phyloP scores from a whole-genome alignment of 345 rosid species.

The Murraya koenigii region DNA sequence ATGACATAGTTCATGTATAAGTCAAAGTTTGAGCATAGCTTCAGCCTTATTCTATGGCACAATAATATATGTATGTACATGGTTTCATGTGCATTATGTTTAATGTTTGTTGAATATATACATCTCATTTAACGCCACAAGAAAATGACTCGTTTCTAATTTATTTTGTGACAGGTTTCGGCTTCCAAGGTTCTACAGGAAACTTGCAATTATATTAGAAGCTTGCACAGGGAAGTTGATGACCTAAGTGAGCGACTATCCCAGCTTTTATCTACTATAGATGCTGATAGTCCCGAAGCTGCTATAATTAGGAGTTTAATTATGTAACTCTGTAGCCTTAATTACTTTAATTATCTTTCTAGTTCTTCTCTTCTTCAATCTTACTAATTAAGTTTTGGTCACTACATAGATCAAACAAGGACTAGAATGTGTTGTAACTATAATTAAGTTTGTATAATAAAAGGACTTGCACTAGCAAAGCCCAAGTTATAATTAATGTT shows the following conservation, averaged over 20 bases:
- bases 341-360: not conserved
- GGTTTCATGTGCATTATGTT: not conserved
- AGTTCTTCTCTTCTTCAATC: not conserved
- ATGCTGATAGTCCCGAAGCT: slow-evolving; percentile 87
- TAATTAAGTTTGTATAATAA: slow-evolving; percentile 28
- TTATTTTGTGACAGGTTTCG: slow-evolving; percentile 48
- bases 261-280: slow-evolving; percentile 78
- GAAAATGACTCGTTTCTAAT: slow-evolving; percentile 1
- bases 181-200: slow-evolving; percentile 91
- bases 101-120: not conserved
- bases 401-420: slow-evolving; percentile 25
- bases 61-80: not conserved
- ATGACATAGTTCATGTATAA: not conserved
- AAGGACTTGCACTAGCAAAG: slow-evolving; percentile 44
- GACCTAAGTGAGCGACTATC: slow-evolving; percentile 87
- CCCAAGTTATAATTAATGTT: slow-evolving; percentile 14
- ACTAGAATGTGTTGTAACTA: not conserved
- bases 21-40: slow-evolving; percentile 16
- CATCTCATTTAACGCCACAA: not conserved
- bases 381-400: slow-evolving; percentile 27
- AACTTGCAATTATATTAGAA: slow-evolving; percentile 90
- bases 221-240: slow-evolving; percentile 83
- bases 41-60: slow-evolving; percentile 13
- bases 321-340: slow-evolving; percentile 32
- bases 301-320: slow-evolving; percentile 90